Base-by-base conservation (phyloP, 1,284 basidiomycete genomes). In the Marasmius tenuissimus region DNA sequence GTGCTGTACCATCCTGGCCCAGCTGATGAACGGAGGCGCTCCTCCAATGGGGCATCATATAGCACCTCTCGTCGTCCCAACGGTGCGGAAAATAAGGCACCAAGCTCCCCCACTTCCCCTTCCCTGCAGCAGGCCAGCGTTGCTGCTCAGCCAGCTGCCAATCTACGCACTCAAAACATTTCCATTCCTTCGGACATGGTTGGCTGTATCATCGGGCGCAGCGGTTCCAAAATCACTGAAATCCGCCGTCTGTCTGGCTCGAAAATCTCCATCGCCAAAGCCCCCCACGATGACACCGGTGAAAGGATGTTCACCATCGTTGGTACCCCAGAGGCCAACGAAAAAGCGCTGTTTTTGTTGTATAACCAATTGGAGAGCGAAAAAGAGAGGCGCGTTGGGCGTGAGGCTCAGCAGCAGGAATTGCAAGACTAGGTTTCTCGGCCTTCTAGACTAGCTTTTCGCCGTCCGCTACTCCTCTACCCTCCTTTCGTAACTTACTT, bases 251-350 rank as follows among this genome's bases (percentile, higher is more conserved):
- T 98, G 60, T 96, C 94, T 64, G 97, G 97, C 51, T 96, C 93
- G 67, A 94, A 96, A 78, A 99, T 99, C 75, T 94, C 92, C 62
- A 99, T 99, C 70, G 97, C 97, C 70, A 99, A 99, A 80, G 92
- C 94, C 57, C 95, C 97, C 22, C 97, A 99, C 72, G 97, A 98
- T 72, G 97, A 98, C 72, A 96, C 95, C 57, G 97, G 97, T 69
- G 97, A 99, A 81, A 86, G 97, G 69, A 98, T 99, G 96, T 99
- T 99, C 80, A 98, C 97, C 63, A 98, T 99, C 73, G 87, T 98
- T 63, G 97, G 97, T 62, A 96, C 96, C 5, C 92, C 95, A 57
- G 96, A 98, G 78, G 92, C 94, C 66, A 96, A 96, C 73, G 96
- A 97, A 80, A 96, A 96, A 79, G 97, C 97, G 2, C 81, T 99